Conservation (phyloP, 257 asterid species). For the Solanum etuberosum region DNA sequence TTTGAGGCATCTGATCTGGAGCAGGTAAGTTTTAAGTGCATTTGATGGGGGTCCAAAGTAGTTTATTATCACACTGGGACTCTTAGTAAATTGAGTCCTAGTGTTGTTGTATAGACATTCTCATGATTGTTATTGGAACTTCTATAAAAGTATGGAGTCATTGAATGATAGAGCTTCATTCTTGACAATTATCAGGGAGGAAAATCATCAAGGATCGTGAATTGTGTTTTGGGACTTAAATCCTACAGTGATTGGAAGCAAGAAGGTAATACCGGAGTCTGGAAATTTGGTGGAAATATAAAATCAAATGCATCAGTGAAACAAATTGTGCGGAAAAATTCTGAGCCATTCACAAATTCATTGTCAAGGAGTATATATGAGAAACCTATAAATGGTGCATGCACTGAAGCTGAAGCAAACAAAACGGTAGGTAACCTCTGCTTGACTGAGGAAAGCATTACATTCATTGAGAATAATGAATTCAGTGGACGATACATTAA, state of each 20-base stretch:
- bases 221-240: conserved; percentile 84
- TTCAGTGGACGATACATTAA: background rate
- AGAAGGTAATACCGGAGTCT: conserved; percentile 58
- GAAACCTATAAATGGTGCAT: conserved; percentile 27
- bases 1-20: conserved; percentile 97
- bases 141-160: background rate
- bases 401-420: conserved; percentile 29
- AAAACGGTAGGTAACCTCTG: conserved; percentile 37
- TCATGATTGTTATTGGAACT: background rate
- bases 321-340: conserved; percentile 74
- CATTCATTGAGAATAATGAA: background rate
- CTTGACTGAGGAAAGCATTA: background rate
- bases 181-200: conserved; percentile 58
- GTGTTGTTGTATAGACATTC: background rate
- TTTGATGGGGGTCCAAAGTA: background rate
- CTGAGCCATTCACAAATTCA: conserved; percentile 74
- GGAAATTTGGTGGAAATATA: conserved; percentile 89
- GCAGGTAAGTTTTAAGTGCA: conserved; percentile 37
- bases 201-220: conserved; percentile 82
- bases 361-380: conserved; percentile 50
- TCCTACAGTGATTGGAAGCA: conserved; percentile 81
- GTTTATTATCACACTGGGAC: background rate
- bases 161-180: background rate
- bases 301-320: conserved; percentile 48
- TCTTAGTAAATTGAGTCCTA: background rate